Evolutionary conservation across 768 basidiomycete genomes (phyloP).

Genomic region (Mrakia frigida): DNA sequence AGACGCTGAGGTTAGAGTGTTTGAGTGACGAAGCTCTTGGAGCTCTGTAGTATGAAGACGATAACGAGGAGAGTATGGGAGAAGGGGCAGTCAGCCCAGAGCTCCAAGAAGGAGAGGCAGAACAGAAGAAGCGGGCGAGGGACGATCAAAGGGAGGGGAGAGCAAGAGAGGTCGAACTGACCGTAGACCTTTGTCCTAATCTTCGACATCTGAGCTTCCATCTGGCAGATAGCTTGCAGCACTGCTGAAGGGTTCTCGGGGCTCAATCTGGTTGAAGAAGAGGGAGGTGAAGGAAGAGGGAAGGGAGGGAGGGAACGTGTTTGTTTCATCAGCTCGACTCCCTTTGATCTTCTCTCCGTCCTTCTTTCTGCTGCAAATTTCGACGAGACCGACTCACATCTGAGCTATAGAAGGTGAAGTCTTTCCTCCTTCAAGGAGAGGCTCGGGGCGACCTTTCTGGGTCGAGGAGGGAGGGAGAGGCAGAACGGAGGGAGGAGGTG

Average conservation of each 20-base stretch:
- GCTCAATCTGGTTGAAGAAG: neutral
- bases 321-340: neutral
- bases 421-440: neutral
- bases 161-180: neutral
- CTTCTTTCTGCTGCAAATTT: neutral
- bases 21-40: conserved; percentile 18
- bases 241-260: neutral
- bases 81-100: neutral
- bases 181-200: conserved; percentile 3
- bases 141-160: neutral
- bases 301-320: neutral
- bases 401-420: neutral
- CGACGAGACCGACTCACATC: neutral
- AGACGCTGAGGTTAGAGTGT: neutral
- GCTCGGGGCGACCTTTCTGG: neutral
- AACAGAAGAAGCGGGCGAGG: neutral
- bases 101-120: neutral
- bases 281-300: neutral
- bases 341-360: neutral
- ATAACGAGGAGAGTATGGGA: too few relatives aligned
- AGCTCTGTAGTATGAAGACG: neutral
- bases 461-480: neutral
- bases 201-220: neutral
- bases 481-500: neutral
- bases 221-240: neutral